Evolutionary conservation across 805 yeast species (phyloP), one percentile per base, ranked within the genome.

Genomic region (Metschnikowia amazonensis): DNA sequence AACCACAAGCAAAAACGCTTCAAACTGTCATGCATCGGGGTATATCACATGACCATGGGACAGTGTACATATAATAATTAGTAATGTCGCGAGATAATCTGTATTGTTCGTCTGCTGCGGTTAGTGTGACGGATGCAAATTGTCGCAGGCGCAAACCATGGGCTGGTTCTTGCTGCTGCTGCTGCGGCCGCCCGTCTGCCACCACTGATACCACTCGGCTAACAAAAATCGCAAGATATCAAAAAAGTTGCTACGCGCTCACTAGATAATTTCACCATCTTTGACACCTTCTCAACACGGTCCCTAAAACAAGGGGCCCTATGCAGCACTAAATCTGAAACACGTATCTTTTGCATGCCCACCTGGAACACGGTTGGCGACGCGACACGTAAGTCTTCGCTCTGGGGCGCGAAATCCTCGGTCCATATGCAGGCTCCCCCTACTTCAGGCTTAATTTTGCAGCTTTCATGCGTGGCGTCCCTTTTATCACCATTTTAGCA

Each of bases 281-380:
- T 27, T 21, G 36, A 33, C 13, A 13, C 24, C 23, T 4, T n/a
- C 5, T 9, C 24, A 3, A 33, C 23, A 13, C 36, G 18, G 3
- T n/a, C 3, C 4, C 16, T n/a, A 13, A 7, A 36, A 20, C 31
- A 25, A 4, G 13, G 17, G 13, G 16, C 41, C 9, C 6, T 21
- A 8, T 37, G 41, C 31, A 28, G 16, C 24, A 13, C 41, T 3
- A 4, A n/a, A 20, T 28, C 33, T 8, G 9, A 37, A 37, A 28
- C 41, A 37, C 41, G 41, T 27, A 37, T 17, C 20, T 37, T 29
- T n/a, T 29, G 33, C 41, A 20, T 37, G 24, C 32, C 32, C 20
- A n/a, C 33, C 17, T 20, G 41, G 25, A 20, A 37, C 41, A 37
- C 41, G 32, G 10, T 21, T 28, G 33, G 41, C 41, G 41, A 27